phyloP scores from a whole-genome alignment of 2,329 filamentous ascomycete genomes.

The Ceratocystis colombiana region DNA sequence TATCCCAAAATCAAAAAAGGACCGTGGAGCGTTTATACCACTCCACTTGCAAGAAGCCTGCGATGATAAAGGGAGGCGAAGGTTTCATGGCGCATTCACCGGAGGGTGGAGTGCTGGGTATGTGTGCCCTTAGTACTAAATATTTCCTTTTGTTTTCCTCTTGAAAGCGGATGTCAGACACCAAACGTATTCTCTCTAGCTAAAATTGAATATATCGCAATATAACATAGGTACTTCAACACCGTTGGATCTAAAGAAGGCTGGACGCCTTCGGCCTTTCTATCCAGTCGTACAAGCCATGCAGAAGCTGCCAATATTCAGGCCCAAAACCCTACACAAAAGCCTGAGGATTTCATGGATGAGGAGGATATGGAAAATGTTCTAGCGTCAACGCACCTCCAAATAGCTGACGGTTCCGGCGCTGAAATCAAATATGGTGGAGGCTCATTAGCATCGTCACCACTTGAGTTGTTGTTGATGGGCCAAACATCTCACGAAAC shows the following conservation, averaged over 20 bases:
- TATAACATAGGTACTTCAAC: conserved; percentile 69
- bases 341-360: conserved; percentile 92
- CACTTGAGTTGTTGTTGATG: conserved; percentile 54
- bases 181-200: conserved; percentile 15
- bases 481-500: conserved; percentile 66
- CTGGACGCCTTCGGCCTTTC: conserved; percentile 86
- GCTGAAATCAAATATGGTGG: neutral
- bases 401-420: conserved; percentile 50
- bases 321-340: conserved; percentile 36
- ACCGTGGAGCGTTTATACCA: conserved; percentile 86
- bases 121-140: neutral
- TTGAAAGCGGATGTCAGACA: neutral
- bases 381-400: conserved; percentile 63
- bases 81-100: conserved; percentile 91
- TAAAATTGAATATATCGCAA: conserved; percentile 27
- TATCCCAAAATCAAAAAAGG: conserved; percentile 69
- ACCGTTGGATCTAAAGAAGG: conserved; percentile 97
- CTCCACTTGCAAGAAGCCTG: conserved; percentile 98
- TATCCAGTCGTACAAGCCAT: conserved; percentile 75
- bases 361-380: conserved; percentile 87
- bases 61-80: conserved; percentile 81
- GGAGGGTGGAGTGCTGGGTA: conserved; percentile 93
- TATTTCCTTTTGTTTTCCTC: neutral
- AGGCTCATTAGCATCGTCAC: conserved; percentile 46
- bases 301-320: conserved; percentile 36